phyloP scores from a whole-genome alignment of 2,329 filamentous ascomycete species.

The Pyrenophora teres region DNA sequence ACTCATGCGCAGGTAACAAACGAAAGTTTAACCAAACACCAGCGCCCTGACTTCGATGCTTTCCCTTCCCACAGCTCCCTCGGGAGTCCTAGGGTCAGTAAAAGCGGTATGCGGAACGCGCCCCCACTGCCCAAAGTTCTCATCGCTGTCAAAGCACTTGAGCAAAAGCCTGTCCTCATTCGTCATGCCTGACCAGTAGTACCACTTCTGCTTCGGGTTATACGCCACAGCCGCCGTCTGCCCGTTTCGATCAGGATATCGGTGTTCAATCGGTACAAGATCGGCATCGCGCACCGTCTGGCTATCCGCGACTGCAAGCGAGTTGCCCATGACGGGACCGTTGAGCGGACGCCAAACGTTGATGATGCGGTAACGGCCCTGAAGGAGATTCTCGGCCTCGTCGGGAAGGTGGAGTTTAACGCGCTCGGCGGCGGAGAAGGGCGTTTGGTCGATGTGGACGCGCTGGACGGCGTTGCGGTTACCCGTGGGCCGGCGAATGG shows the following conservation, averaged over 20 bases:
- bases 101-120: conserved; percentile 64
- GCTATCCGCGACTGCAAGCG: conserved; percentile 63
- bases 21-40: conserved; percentile 67
- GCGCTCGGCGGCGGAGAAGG: conserved; percentile 66
- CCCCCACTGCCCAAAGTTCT: conserved; percentile 47
- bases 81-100: conserved; percentile 70
- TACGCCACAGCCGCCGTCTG: conserved; percentile 73
- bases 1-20: background rate
- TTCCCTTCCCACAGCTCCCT: conserved; percentile 73
- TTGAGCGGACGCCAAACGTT: conserved; percentile 80
- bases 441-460: conserved; percentile 85
- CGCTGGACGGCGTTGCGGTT: conserved; percentile 70
- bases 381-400: conserved; percentile 69
- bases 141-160: conserved; percentile 76
- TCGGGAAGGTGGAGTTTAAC: conserved; percentile 69
- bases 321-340: conserved; percentile 60
- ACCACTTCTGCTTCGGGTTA: conserved; percentile 70
- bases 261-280: conserved; percentile 72
- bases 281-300: conserved; percentile 63
- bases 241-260: conserved; percentile 72
- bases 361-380: conserved; percentile 76
- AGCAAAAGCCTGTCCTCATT: conserved; percentile 73
- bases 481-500: conserved; percentile 72
- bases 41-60: conserved; percentile 89
- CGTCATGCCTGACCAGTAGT: conserved; percentile 79